phyloP scores from a whole-genome alignment of 2,329 filamentous ascomycete species.

The Fusarium sp. region DNA sequence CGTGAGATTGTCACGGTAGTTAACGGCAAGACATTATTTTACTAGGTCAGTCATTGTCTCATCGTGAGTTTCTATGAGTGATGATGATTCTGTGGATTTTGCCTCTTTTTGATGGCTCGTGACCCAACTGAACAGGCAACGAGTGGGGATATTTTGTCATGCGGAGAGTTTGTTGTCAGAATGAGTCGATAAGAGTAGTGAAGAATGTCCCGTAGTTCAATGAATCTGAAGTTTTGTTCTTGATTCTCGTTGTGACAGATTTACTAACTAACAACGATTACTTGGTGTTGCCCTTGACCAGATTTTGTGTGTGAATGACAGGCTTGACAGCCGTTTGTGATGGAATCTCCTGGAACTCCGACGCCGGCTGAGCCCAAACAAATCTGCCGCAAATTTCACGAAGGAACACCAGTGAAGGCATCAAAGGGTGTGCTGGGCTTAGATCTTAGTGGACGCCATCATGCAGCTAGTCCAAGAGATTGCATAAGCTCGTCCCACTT shows the following conservation, averaged over 20 bases:
- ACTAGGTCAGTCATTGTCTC: constrained; percentile 26
- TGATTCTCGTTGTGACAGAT: background rate
- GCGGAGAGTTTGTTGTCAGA: background rate
- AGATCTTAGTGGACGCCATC: constrained; percentile 14
- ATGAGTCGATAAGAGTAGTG: background rate
- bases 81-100: constrained; percentile 3
- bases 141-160: background rate
- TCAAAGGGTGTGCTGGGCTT: constrained; percentile 12
- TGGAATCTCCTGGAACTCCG: constrained; percentile 30
- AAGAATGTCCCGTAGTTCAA: background rate
- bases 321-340: background rate
- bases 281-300: background rate
- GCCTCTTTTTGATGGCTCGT: background rate
- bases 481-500: constrained; percentile 27
- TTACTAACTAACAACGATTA: background rate
- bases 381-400: constrained; percentile 28
- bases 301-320: constrained; percentile 12
- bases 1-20: constrained; percentile 41
- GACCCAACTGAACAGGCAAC: background rate
- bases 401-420: background rate
- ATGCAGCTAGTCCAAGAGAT: constrained; percentile 27
- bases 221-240: background rate
- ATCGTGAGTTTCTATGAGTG: constrained; percentile 21
- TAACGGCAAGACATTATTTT: constrained; percentile 23
- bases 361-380: constrained; percentile 25